Evolutionary conservation across 1,284 basidiomycete species (phyloP).

Genomic region (Ganoderma leucocontextum): DNA sequence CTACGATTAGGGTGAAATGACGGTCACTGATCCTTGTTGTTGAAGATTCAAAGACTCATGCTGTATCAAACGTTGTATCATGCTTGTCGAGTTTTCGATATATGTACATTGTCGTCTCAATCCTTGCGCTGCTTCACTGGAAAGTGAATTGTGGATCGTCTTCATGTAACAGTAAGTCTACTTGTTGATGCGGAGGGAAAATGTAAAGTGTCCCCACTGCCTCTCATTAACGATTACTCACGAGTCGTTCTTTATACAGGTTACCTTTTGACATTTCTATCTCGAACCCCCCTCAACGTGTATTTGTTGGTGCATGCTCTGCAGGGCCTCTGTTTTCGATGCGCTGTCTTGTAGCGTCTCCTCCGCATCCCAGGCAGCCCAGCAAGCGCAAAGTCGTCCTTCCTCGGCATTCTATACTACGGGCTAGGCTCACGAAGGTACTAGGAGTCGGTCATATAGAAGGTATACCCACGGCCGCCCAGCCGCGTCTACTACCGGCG

Average conservation of each 20-base stretch:
- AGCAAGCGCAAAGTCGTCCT: too few relatives aligned
- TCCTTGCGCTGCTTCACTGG: background rate
- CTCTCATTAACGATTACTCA: background rate
- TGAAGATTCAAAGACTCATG: background rate
- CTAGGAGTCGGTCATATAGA: too few relatives aligned
- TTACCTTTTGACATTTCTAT: too few relatives aligned
- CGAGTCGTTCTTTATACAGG: background rate
- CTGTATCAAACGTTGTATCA: constrained; percentile 11
- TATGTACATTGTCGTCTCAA: constrained; percentile 6
- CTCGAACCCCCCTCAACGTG: too few relatives aligned
- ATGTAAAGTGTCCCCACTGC: background rate
- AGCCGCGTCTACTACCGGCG: too few relatives aligned
- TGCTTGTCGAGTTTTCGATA: constrained; percentile 11
- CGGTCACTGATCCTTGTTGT: background rate
- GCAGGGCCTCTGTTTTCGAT: too few relatives aligned
- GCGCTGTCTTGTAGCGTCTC: too few relatives aligned
- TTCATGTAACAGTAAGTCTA: background rate
- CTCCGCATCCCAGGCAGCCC: too few relatives aligned
- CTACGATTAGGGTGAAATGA: background rate
- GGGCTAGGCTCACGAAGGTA: too few relatives aligned
- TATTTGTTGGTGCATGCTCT: too few relatives aligned
- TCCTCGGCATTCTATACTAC: too few relatives aligned
- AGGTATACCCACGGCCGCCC: too few relatives aligned
- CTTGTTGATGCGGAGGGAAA: background rate
- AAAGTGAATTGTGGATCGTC: background rate